Percentiles rank a stretch among this genome's conserved stretches.
Evolutionary conservation across 257 asterid genomes (phyloP).

Genomic region (Euphrasia confusa): DNA sequence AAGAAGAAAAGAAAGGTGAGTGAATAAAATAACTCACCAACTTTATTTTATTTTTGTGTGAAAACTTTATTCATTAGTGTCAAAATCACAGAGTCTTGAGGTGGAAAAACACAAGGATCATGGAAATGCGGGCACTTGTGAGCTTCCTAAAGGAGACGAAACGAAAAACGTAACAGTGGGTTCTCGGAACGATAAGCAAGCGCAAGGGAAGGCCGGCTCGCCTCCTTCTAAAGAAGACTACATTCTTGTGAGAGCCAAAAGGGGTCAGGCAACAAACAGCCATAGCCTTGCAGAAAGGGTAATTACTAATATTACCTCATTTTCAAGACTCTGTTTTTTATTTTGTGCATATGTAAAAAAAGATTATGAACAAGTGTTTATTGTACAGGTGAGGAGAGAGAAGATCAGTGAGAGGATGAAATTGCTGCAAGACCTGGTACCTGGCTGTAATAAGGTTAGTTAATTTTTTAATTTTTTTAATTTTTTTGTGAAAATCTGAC

Average conservation of each 20-base stretch:
- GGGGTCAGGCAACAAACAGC: slow-evolving; percentile 82
- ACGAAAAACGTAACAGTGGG: slow-evolving; percentile 20
- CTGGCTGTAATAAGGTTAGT: slow-evolving; percentile 79
- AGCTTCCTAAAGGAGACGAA: slow-evolving; percentile 41
- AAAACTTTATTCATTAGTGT: background rate
- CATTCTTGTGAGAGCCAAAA: slow-evolving; percentile 74
- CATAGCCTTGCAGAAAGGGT: slow-evolving; percentile 93
- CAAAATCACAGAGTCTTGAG: slow-evolving; percentile 37
- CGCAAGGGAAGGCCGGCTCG: slow-evolving; percentile 35
- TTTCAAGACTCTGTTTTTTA: background rate
- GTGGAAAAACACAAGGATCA: slow-evolving; percentile 37
- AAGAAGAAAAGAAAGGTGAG: slow-evolving; percentile 51
- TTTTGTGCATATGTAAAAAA: background rate
- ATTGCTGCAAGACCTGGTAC: slow-evolving; percentile 79
- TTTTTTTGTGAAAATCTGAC: slow-evolving; percentile 9
- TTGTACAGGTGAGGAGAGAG: slow-evolving; percentile 67
- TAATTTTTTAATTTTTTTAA: background rate
- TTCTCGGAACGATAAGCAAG: slow-evolving; percentile 33
- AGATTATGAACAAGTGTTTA: background rate
- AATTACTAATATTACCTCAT: slow-evolving; percentile 3
- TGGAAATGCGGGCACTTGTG: slow-evolving; percentile 33
- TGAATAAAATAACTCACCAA: slow-evolving; percentile 5
- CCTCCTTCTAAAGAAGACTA: slow-evolving; percentile 48
- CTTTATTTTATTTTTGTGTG: background rate
- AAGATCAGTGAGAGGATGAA: slow-evolving; percentile 84